Evolutionary conservation across 23 red algal genomes (phyloP).

Genomic region (Agarophyton chilense): DNA sequence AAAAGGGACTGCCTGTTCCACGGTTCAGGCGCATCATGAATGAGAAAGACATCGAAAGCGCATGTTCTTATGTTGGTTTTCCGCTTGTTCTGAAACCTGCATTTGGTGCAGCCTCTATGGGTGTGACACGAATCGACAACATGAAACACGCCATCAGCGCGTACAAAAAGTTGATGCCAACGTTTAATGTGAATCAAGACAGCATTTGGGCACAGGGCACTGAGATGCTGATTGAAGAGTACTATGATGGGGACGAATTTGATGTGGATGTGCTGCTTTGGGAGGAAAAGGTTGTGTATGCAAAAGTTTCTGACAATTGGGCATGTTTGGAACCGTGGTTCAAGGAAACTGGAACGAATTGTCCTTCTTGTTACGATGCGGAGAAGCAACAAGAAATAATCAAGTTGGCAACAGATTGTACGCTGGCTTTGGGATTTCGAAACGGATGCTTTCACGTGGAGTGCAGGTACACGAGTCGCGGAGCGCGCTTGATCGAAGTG

Average conservation of each 20-base stretch:
- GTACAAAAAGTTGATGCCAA: constrained; percentile 52
- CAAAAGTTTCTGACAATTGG: constrained; percentile 94
- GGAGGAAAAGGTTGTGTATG: constrained; percentile 86
- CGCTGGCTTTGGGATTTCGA: constrained; percentile 80
- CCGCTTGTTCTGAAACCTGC: constrained; percentile 92
- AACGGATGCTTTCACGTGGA: constrained; percentile 94
- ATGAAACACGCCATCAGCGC: constrained; percentile 41
- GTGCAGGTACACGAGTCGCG: constrained; percentile 88
- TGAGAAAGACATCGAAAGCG: constrained; percentile 62
- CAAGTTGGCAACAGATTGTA: constrained; percentile 61
- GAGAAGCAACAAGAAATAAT: constrained; percentile 82
- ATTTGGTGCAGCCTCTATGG: constrained; percentile 89
- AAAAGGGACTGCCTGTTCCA: constrained; percentile 75
- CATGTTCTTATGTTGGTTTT: constrained; percentile 87
- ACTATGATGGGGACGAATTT: constrained; percentile 97
- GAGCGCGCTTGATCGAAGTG: constrained; percentile 96
- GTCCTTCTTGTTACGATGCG: constrained; percentile 85
- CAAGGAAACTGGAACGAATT: constrained; percentile 93
- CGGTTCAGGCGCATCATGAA: constrained; percentile 52
- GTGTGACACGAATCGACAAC: constrained; percentile 67
- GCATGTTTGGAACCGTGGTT: constrained; percentile 94
- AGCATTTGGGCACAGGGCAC: constrained; percentile 89
- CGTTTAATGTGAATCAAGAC: constrained; percentile 60
- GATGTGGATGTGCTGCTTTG: constrained; percentile 92
- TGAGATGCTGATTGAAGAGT: constrained; percentile 95